Conservation (phyloP, 306 rosid species). For the Acmispon strigosus region DNA sequence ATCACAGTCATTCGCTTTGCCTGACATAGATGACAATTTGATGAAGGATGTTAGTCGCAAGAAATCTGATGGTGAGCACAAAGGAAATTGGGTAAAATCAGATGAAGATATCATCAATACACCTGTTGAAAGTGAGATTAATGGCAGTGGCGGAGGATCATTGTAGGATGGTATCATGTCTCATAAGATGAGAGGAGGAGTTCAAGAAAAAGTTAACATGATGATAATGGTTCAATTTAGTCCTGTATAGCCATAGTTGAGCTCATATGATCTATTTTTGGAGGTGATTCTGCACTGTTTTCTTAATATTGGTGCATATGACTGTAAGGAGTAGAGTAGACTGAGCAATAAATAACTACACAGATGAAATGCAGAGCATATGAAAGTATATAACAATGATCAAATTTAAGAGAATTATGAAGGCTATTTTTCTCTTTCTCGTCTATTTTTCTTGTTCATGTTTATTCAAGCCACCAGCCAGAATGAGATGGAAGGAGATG, state of each 20-base stretch:
- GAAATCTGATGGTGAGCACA: conserved; percentile 31
- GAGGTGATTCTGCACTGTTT: conserved; percentile 1
- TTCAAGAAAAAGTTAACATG: neutral
- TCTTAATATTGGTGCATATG: neutral
- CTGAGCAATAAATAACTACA: conserved; percentile 11
- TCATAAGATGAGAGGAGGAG: conserved; percentile 13
- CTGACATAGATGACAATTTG: conserved; percentile 40
- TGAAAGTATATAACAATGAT: conserved; percentile 13
- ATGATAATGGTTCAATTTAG: neutral
- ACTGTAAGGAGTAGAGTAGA: conserved; percentile 5
- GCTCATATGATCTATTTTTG: conserved; percentile 5
- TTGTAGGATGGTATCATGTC: conserved; percentile 6
- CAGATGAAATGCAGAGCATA: conserved; percentile 4
- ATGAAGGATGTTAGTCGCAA: conserved; percentile 37
- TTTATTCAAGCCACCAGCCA: too few relatives aligned
- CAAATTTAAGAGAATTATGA: conserved; percentile 26
- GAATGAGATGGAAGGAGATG: too few relatives aligned
- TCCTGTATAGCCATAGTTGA: conserved; percentile 19
- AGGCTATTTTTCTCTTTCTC: conserved; percentile 1
- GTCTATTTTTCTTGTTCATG: neutral
- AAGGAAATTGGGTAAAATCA: conserved; percentile 26
- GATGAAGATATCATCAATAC: conserved; percentile 22
- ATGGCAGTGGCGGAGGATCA: neutral
- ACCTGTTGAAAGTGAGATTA: conserved; percentile 25
- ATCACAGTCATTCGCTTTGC: conserved; percentile 55